These are phyloP conservation scores for Pseudogymnoascus sp. DNA, from an alignment of 2,329 filamentous ascomycete genomes.

Conservation along the genomic window DNA sequence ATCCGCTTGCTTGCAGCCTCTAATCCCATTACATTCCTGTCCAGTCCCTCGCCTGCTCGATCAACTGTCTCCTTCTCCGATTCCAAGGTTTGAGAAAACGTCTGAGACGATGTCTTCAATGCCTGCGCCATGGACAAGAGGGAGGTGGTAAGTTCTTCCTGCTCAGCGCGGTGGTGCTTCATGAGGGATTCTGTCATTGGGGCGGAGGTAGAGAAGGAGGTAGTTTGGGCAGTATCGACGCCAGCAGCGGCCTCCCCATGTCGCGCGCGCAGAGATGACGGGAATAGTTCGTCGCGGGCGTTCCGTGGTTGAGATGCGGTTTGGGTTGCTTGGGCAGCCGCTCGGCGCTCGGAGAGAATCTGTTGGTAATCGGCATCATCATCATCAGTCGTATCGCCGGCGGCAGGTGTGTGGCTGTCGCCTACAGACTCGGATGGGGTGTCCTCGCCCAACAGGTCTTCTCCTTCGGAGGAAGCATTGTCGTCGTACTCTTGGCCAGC, in stretches of 20 bases:
- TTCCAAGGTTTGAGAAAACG: conserved; percentile 64
- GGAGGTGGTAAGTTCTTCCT: conserved; percentile 71
- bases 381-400: conserved; percentile 14
- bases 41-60: conserved; percentile 64
- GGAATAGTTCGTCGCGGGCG: conserved; percentile 13
- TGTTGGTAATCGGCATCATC: conserved; percentile 11
- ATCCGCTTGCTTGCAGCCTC: conserved; percentile 68
- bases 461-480: conserved; percentile 38
- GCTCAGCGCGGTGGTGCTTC: conserved; percentile 68
- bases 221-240: conserved; percentile 14
- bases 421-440: conserved; percentile 43
- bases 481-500: conserved; percentile 17
- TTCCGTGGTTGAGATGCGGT: conserved; percentile 10
- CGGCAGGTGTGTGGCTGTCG: conserved; percentile 37
- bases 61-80: conserved; percentile 61
- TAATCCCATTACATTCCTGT: conserved; percentile 67
- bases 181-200: conserved; percentile 61
- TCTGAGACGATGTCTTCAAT: conserved; percentile 65
- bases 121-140: conserved; percentile 72
- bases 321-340: background rate
- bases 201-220: conserved; percentile 23
- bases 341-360: conserved; percentile 2
- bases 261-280: conserved; percentile 20
- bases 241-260: conserved; percentile 13
- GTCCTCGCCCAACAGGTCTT: conserved; percentile 48